A percentile compares a stretch with the other conserved stretches of the same genome.
phyloP scores from a whole-genome alignment of 306 rosid genomes.

The Cucumis cinereus region DNA sequence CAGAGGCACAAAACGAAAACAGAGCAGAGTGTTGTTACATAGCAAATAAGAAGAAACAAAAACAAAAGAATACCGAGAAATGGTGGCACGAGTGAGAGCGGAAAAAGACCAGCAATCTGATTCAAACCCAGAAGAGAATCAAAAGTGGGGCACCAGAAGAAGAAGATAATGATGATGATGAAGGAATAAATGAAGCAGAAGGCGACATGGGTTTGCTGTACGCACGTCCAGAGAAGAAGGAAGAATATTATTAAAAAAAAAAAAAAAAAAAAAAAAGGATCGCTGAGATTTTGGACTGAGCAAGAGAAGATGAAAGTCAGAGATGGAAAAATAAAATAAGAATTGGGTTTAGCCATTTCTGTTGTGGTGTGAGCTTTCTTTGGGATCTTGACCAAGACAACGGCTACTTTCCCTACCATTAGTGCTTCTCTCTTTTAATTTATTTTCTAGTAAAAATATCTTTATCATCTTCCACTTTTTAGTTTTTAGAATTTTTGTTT shows the following conservation, averaged over 20 bases:
- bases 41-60: not conserved
- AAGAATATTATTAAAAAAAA: not conserved
- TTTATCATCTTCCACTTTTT: too few relatives aligned
- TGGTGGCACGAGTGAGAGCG: not conserved
- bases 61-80: conserved; percentile 1
- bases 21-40: not conserved
- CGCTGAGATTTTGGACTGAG: not conserved
- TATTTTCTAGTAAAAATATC: too few relatives aligned
- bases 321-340: not conserved
- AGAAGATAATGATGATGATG: not conserved
- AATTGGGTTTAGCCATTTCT: not conserved
- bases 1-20: not conserved
- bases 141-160: not conserved
- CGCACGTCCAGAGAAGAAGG: conserved; percentile 4
- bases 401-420: not conserved
- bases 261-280: not conserved
- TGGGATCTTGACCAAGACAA: conserved; percentile 8
- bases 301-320: conserved; percentile 2
- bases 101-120: not conserved
- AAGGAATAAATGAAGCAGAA: not conserved
- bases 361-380: not conserved
- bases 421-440: too few relatives aligned
- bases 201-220: not conserved
- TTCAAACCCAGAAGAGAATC: not conserved
- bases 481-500: too few relatives aligned